Evolutionary conservation across 2,329 filamentous ascomycete species (phyloP).

Genomic region (Phialocephala subalpina): DNA sequence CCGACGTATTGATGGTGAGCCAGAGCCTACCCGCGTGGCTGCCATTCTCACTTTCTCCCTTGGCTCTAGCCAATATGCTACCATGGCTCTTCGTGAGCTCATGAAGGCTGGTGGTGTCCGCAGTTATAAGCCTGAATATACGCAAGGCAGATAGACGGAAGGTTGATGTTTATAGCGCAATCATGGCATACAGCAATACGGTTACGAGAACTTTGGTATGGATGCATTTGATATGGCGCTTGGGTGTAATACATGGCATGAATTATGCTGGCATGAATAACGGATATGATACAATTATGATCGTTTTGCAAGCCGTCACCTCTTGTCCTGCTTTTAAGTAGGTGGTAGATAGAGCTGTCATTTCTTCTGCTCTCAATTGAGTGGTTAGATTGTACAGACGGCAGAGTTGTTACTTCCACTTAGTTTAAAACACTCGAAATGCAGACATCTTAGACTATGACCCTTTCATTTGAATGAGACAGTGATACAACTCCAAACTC

Average conservation of each 20-base stretch:
- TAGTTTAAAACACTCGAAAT: neutral
- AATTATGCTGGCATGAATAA: conserved; percentile 2
- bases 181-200: neutral
- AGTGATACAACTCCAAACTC: conserved; percentile 5
- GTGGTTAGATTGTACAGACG: too few relatives aligned
- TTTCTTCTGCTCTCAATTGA: neutral
- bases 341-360: neutral
- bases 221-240: conserved; percentile 21
- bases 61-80: conserved; percentile 83
- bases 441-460: neutral
- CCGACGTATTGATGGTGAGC: neutral
- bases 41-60: conserved; percentile 79
- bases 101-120: conserved; percentile 73
- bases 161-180: neutral
- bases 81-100: conserved; percentile 81
- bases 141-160: conserved; percentile 34
- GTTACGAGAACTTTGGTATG: conserved; percentile 2
- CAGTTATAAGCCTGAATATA: conserved; percentile 69
- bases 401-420: too few relatives aligned
- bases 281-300: conserved; percentile 7
- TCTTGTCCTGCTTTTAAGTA: conserved; percentile 6
- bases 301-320: neutral
- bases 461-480: neutral
- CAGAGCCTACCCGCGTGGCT: conserved; percentile 61
- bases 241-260: conserved; percentile 13